A percentile compares a stretch with the other conserved stretches of the same genome.
These are phyloP conservation scores for Collybia mongolica DNA, from an alignment of 768 basidiomycete genomes.

Conservation along the genomic window DNA sequence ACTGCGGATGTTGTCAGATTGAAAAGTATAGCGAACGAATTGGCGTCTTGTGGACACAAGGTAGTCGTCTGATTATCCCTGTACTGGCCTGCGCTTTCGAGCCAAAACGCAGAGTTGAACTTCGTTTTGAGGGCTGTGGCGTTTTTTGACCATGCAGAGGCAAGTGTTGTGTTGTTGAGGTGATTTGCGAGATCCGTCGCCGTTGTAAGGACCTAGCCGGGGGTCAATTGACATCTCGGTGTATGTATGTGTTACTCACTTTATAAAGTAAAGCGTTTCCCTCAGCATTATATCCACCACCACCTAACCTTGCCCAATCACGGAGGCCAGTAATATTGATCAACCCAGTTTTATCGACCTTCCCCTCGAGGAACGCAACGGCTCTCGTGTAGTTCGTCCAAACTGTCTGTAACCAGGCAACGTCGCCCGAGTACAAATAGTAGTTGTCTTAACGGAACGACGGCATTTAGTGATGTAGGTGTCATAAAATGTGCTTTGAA, in stretches of 20 bases:
- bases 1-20: conserved; percentile 41
- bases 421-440: conserved; percentile 53
- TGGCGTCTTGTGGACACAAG: conserved; percentile 56
- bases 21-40: conserved; percentile 54
- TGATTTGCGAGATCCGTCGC: conserved; percentile 41
- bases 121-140: conserved; percentile 45
- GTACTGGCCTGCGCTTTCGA: conserved; percentile 45
- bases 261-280: conserved; percentile 54
- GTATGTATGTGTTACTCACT: conserved; percentile 20
- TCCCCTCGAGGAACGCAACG: conserved; percentile 49
- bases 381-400: conserved; percentile 61
- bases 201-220: conserved; percentile 43
- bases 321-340: conserved; percentile 56
- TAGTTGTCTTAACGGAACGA: conserved; percentile 43
- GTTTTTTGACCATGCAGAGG: conserved; percentile 38
- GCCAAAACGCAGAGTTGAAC: conserved; percentile 56
- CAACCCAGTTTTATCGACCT: conserved; percentile 47
- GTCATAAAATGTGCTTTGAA: background rate
- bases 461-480: conserved; percentile 2
- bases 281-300: conserved; percentile 55
- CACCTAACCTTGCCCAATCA: conserved; percentile 58
- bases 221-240: no score
- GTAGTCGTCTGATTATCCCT: conserved; percentile 53
- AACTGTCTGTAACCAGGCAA: conserved; percentile 43
- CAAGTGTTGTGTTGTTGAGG: conserved; percentile 31